These are phyloP conservation scores for Bifiguratus adelaidae DNA, from an alignment of 192 early-diverging fungal genomes.

Conservation along the genomic window DNA sequence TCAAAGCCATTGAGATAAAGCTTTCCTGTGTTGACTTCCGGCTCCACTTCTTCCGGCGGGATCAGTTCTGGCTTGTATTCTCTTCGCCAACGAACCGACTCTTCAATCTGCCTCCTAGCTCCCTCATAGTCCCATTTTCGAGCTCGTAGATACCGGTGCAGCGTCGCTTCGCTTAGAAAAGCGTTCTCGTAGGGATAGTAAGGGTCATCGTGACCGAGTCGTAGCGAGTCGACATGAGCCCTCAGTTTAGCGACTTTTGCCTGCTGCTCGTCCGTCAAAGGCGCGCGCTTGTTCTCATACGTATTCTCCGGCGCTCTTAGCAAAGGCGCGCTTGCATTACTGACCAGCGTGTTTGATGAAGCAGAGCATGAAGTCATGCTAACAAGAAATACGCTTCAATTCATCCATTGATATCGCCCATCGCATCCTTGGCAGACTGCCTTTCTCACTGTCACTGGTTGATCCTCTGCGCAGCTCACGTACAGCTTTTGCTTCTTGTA, in stretches of 20 bases:
- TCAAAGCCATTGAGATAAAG: slow-evolving; percentile 79
- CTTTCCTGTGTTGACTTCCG: slow-evolving; percentile 74
- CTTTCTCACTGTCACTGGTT: no score
- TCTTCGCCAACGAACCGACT: no score
- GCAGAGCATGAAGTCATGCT: no score
- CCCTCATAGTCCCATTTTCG: slow-evolving; percentile 26
- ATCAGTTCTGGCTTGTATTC: not conserved
- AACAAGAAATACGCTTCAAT: no score
- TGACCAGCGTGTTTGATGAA: no score
- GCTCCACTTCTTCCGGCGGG: not conserved
- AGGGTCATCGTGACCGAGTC: slow-evolving; percentile 11
- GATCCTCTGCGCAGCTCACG: no score
- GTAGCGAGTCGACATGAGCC: slow-evolving; percentile 4
- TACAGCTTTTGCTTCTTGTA: no score
- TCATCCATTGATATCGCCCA: no score
- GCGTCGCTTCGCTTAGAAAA: slow-evolving; percentile 17
- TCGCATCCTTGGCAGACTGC: no score
- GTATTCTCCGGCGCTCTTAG: no score
- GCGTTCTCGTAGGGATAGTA: slow-evolving; percentile 21
- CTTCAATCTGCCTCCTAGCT: not conserved
- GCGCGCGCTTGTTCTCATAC: no score
- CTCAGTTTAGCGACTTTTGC: slow-evolving; percentile 9
- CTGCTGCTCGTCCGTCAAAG: slow-evolving; percentile 12
- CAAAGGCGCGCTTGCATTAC: no score
- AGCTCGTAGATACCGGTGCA: slow-evolving; percentile 24